Percentiles rank a stretch among this genome's conserved stretches.
Evolutionary conservation across 129 eudicot species (phyloP).

Genomic region (Flaveria ramosissima): DNA sequence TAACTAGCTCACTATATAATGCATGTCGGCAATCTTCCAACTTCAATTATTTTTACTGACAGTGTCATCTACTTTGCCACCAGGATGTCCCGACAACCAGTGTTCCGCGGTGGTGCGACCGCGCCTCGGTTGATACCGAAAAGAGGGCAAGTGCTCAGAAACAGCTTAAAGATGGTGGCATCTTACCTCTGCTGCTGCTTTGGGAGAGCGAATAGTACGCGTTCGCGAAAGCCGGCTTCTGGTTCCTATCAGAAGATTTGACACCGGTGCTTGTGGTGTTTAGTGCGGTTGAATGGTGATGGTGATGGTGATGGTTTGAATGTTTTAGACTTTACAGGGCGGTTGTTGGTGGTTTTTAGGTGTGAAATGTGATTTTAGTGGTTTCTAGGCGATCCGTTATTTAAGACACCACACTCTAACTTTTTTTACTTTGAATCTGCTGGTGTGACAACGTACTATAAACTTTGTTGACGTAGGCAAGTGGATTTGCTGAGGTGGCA

Average conservation of each 20-base stretch:
- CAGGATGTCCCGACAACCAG: not conserved
- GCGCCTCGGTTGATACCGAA: slow-evolving; percentile 35
- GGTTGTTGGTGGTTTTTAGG: too few species aligned
- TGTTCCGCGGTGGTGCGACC: slow-evolving; percentile 2
- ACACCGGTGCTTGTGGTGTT: not conserved
- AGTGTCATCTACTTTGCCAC: too few species aligned
- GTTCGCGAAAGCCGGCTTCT: slow-evolving; percentile 19
- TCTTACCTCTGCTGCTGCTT: slow-evolving; percentile 31
- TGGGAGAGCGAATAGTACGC: not conserved
- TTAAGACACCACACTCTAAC: too few species aligned
- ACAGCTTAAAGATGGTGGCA: slow-evolving; percentile 24
- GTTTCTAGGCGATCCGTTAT: too few species aligned
- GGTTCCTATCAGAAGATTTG: not conserved
- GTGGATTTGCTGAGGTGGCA: too few species aligned
- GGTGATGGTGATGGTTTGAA: too few species aligned
- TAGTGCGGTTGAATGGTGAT: not conserved
- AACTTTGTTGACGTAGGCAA: too few species aligned
- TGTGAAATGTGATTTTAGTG: too few species aligned
- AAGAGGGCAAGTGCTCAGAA: slow-evolving; percentile 39
- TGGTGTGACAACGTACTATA: too few species aligned
- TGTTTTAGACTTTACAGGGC: too few species aligned
- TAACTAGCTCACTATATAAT: not conserved
- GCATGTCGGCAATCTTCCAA: slow-evolving; percentile 18
- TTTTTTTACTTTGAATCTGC: too few species aligned
- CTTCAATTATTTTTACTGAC: slow-evolving; percentile 17